Conservation (phyloP, 345 rosid species). For the Pugionium dolabratum region DNA sequence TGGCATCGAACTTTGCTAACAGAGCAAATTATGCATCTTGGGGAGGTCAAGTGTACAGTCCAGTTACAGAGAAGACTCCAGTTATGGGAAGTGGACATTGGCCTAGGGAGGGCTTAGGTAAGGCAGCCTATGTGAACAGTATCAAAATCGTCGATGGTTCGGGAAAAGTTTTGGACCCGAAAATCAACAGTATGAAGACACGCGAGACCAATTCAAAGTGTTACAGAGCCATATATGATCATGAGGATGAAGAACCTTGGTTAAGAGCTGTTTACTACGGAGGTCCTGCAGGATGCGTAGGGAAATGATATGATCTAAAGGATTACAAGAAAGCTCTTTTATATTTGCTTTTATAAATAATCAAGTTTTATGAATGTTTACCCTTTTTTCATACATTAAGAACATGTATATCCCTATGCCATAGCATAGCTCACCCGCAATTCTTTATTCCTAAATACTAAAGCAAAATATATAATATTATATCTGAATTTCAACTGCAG, state of each 20-base stretch:
- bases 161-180: slow-evolving; percentile 26
- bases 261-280: slow-evolving; percentile 29
- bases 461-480: slow-evolving; percentile 31
- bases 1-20: slow-evolving; percentile 16
- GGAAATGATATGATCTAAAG: neutral
- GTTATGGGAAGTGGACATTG: slow-evolving; percentile 42
- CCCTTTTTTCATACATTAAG: neutral
- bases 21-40: slow-evolving; percentile 18
- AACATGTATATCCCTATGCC: slow-evolving; percentile 27
- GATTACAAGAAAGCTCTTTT: neutral
- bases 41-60: slow-evolving; percentile 41
- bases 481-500: slow-evolving; percentile 48
- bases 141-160: slow-evolving; percentile 17
- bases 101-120: slow-evolving; percentile 25
- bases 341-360: neutral
- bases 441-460: slow-evolving; percentile 13
- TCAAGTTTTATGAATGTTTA: neutral
- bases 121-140: slow-evolving; percentile 27
- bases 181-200: slow-evolving; percentile 16
- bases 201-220: slow-evolving; percentile 19
- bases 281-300: slow-evolving; percentile 32
- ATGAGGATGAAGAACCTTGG: slow-evolving; percentile 25
- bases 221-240: slow-evolving; percentile 27
- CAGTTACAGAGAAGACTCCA: slow-evolving; percentile 27
- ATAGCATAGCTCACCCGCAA: slow-evolving; percentile 32